Evolutionary conservation across 345 rosid species (phyloP).

Genomic region (Crucihimalaya himalaica): DNA sequence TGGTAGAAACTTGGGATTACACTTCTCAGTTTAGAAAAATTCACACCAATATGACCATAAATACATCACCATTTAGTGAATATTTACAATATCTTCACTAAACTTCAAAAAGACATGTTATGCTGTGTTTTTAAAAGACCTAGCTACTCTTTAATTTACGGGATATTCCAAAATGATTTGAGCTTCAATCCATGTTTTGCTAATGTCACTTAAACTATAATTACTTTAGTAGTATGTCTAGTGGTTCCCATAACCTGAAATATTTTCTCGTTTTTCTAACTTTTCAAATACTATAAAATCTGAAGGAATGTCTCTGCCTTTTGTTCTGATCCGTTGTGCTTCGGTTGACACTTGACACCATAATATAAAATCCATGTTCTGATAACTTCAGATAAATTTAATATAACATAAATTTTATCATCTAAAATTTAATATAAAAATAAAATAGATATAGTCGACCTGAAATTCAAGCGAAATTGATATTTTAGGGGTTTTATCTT

Average conservation of each 20-base stretch:
- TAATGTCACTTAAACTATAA: not conserved
- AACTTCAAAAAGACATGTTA: not conserved
- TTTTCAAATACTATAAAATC: not conserved
- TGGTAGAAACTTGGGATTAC: not conserved
- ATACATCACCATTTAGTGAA: not conserved
- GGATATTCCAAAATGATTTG: not conserved
- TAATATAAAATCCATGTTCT: not conserved
- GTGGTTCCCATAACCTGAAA: not conserved
- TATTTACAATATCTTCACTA: not conserved
- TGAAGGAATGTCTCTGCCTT: not conserved
- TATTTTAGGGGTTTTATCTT: too few species aligned
- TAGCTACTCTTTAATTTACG: not conserved
- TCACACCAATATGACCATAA: not conserved
- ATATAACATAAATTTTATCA: too few species aligned
- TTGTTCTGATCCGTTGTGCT: not conserved
- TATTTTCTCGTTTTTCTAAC: too few species aligned
- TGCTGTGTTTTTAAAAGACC: not conserved
- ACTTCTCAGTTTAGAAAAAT: not conserved
- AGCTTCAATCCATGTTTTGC: not conserved
- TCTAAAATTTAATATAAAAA: too few species aligned
- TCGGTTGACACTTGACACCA: not conserved
- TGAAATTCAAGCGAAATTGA: too few species aligned
- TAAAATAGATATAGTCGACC: too few species aligned
- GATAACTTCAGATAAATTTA: too few species aligned
- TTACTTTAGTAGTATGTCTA: not conserved